Conservation (phyloP, 257 asterid species). For the Plantago ovata region DNA sequence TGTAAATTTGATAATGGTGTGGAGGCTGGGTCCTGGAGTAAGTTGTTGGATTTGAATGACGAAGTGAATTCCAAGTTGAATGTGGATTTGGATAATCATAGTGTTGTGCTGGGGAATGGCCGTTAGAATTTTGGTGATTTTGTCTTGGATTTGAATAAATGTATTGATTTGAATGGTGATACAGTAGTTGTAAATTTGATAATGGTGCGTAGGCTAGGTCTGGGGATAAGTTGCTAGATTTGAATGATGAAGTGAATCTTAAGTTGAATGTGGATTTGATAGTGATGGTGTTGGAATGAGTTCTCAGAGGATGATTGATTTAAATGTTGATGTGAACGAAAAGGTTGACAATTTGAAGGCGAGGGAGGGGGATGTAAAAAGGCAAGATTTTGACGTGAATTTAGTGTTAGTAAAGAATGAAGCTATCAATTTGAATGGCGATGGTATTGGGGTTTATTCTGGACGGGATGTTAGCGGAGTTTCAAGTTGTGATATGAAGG, state of each 20-base stretch:
- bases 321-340: constrained; percentile 55
- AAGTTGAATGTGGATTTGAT: constrained; percentile 32
- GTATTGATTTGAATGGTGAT: constrained; percentile 36
- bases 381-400: constrained; percentile 72
- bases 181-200: constrained; percentile 35
- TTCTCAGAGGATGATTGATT: too few species aligned
- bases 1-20: constrained; percentile 33
- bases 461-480: constrained; percentile 24
- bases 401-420: constrained; percentile 55
- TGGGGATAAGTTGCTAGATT: constrained; percentile 51
- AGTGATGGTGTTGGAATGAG: too few species aligned
- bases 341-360: constrained; percentile 32
- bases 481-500: constrained; percentile 25
- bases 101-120: too few species aligned
- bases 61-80: constrained; percentile 33
- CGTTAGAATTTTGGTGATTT: constrained; percentile 24
- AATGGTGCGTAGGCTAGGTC: constrained; percentile 27
- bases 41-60: constrained; percentile 56
- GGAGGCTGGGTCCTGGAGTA: constrained; percentile 30
- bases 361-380: constrained; percentile 28
- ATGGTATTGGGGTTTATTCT: background rate
- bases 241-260: constrained; percentile 38
- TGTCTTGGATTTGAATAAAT: constrained; percentile 45
- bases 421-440: constrained; percentile 29
- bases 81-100: constrained; percentile 24